Percentiles rank a stretch among this genome's conserved stretches.
Evolutionary conservation across 176 grass and related monocot genomes (phyloP).

Genomic region (Tillandsia leiboldiana): DNA sequence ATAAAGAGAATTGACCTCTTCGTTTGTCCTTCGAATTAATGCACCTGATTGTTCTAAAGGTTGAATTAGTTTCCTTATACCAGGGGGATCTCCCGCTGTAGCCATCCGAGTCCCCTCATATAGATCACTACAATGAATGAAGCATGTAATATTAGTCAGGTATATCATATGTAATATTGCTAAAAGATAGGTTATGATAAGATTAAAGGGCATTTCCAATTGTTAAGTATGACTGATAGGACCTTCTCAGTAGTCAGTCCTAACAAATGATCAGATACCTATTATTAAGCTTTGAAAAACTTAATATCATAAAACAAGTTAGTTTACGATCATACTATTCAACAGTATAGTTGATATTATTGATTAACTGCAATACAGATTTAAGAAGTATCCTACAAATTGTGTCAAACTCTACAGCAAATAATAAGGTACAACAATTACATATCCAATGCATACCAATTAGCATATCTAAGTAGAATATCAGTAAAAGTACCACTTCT

Average conservation of each 20-base stretch:
- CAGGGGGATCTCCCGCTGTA: constrained; percentile 63
- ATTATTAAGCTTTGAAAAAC: not conserved
- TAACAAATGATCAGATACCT: not conserved
- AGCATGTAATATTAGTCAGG: constrained; percentile 4
- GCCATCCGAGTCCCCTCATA: constrained; percentile 88
- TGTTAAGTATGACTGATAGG: not conserved
- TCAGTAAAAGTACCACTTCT: too few relatives aligned
- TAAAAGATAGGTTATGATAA: not conserved
- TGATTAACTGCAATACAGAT: too few relatives aligned
- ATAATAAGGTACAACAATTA: too few relatives aligned
- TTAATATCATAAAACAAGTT: not conserved
- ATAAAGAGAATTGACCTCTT: constrained; percentile 40
- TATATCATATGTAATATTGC: constrained; percentile 7
- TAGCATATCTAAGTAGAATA: too few relatives aligned
- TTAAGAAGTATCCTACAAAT: too few relatives aligned
- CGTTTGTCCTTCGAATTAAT: constrained; percentile 55
- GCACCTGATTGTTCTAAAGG: constrained; percentile 83
- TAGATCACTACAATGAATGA: constrained; percentile 46
- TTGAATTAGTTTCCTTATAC: constrained; percentile 67
- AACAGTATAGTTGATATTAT: too few relatives aligned
- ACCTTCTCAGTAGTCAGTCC: not conserved
- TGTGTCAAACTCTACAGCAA: too few relatives aligned
- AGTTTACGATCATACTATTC: too few relatives aligned
- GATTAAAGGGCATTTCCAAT: not conserved
- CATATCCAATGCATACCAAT: too few relatives aligned